These are phyloP conservation scores for Chenopodium formosanum DNA, from an alignment of 148 eudicot species.

Conservation along the genomic window DNA sequence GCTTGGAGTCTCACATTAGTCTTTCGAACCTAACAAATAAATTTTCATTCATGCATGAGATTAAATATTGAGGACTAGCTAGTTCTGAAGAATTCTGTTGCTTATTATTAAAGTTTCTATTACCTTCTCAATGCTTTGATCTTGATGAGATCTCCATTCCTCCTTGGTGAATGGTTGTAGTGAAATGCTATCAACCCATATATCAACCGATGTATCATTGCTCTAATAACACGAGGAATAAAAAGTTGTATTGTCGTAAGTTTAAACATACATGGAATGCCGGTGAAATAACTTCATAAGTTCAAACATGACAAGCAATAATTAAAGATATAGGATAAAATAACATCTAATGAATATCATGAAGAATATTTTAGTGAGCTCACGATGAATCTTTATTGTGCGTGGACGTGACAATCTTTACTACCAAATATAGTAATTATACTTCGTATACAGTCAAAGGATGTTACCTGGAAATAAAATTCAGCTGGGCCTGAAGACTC, in stretches of 20 bases:
- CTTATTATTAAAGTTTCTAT: too few species aligned
- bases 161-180: conserved; percentile 71
- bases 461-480: conserved; percentile 47
- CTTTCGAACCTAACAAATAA: conserved; percentile 39
- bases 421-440: too few species aligned
- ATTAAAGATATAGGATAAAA: too few species aligned
- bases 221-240: conserved; percentile 35
- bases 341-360: too few species aligned
- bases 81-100: not conserved
- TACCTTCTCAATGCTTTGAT: conserved; percentile 50
- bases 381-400: too few species aligned
- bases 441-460: too few species aligned
- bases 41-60: not conserved
- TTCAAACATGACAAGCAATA: too few species aligned
- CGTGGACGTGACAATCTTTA: too few species aligned
- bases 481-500: conserved; percentile 40
- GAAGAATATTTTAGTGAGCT: too few species aligned
- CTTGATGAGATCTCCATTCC: conserved; percentile 75
- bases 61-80: not conserved
- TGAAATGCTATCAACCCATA: conserved; percentile 63
- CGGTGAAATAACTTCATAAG: too few species aligned
- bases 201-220: conserved; percentile 42
- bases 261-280: too few species aligned
- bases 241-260: too few species aligned
- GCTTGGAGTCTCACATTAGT: conserved; percentile 40